A percentile compares a stretch with the other conserved stretches of the same genome.
These are phyloP conservation scores for Zymoseptoria crescenta DNA, from an alignment of 2,329 filamentous ascomycete species.

Conservation along the genomic window DNA sequence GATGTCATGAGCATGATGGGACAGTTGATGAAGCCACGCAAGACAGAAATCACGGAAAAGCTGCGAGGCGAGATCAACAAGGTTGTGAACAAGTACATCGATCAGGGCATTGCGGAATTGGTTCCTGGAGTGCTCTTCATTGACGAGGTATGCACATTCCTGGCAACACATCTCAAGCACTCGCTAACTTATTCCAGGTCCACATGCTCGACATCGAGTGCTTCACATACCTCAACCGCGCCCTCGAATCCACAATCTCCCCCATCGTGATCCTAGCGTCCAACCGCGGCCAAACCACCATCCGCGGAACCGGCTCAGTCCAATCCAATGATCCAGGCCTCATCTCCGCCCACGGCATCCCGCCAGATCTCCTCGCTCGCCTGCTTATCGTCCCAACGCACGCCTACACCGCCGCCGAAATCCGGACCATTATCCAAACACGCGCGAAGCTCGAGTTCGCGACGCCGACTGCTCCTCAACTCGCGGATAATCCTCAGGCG, in stretches of 20 bases:
- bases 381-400: conserved; percentile 94
- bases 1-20: conserved; percentile 99
- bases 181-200: conserved; percentile 51
- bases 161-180: neutral
- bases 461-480: conserved; percentile 27
- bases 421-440: conserved; percentile 83
- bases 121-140: conserved; percentile 98
- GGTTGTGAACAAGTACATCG: conserved; percentile 97
- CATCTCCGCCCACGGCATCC: conserved; percentile 80
- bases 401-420: conserved; percentile 79
- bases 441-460: conserved; percentile 48
- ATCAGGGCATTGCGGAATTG: conserved; percentile 93
- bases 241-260: conserved; percentile 88
- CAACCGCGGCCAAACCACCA: conserved; percentile 88
- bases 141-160: conserved; percentile 63
- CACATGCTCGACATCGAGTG: conserved; percentile 99
- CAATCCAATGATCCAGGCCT: conserved; percentile 57
- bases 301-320: conserved; percentile 58
- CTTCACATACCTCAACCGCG: conserved; percentile 97
- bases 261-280: conserved; percentile 97
- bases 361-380: conserved; percentile 84
- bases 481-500: conserved; percentile 25
- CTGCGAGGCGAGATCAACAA: conserved; percentile 95
- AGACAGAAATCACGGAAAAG: conserved; percentile 99
- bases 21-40: conserved; percentile 98